phyloP scores from a whole-genome alignment of 192 early-diverging fungal genomes.

The Chytriomyces sp. region DNA sequence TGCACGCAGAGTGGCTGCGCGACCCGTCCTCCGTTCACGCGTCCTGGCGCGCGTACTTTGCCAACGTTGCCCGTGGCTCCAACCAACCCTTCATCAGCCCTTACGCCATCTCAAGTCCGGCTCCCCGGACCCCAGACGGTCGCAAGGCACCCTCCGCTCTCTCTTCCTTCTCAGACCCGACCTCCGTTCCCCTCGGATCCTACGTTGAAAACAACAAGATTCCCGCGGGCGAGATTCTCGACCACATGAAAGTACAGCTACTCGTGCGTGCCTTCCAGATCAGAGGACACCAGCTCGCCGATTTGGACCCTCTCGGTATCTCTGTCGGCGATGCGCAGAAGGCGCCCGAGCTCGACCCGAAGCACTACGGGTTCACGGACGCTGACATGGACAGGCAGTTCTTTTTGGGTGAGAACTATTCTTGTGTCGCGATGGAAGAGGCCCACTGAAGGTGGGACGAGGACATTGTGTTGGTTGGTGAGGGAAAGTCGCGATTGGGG shows the following conservation, averaged over 20 bases:
- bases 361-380: constrained; percentile 94
- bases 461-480: no score
- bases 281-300: constrained; percentile 94
- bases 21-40: constrained; percentile 91
- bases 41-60: constrained; percentile 97
- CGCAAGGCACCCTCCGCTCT: no score
- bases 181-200: constrained; percentile 30
- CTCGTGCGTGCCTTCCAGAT: constrained; percentile 92
- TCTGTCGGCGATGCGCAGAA: constrained; percentile 56
- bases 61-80: constrained; percentile 46
- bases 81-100: constrained; percentile 72
- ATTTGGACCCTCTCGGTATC: constrained; percentile 93
- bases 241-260: constrained; percentile 98
- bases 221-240: constrained; percentile 73
- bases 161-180: constrained; percentile 14
- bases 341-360: constrained; percentile 81
- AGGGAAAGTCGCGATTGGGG: no score
- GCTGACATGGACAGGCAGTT: constrained; percentile 90
- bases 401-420: constrained; percentile 69
- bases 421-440: no score
- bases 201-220: constrained; percentile 50
- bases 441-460: no score
- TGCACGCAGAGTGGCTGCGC: constrained; percentile 90
- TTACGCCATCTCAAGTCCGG: constrained; percentile 69
- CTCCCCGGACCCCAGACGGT: constrained; percentile 26